These are phyloP conservation scores for Termitomyces sp. DNA, from an alignment of 768 basidiomycete genomes.

Conservation along the genomic window DNA sequence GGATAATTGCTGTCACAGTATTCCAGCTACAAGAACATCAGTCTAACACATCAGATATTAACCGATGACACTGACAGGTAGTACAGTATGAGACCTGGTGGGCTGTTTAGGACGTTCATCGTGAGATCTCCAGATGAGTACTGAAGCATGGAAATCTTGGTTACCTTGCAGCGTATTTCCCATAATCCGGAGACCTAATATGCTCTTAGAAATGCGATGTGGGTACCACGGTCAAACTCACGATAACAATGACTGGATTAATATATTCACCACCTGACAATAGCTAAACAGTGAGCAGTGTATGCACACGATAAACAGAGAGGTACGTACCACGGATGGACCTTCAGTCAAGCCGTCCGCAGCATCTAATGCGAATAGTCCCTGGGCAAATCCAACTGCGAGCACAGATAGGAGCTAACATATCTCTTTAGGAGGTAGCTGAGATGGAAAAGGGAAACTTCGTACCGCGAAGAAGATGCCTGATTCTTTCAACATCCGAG, in stretches of 20 bases:
- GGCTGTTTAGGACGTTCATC: conserved; percentile 25
- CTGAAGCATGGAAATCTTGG: not conserved
- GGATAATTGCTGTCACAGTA: conserved; percentile 73
- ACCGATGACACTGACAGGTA: conserved; percentile 57
- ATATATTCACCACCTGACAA: conserved; percentile 58
- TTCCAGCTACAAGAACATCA: conserved; percentile 58
- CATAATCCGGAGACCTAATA: conserved; percentile 64
- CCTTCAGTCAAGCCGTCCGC: conserved; percentile 76
- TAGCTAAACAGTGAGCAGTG: not conserved
- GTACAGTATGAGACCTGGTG: conserved; percentile 64
- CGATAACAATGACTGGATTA: conserved; percentile 84
- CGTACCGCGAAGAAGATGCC: conserved; percentile 85
- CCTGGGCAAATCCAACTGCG: conserved; percentile 81
- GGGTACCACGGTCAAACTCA: conserved; percentile 27
- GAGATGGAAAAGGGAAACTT: not conserved
- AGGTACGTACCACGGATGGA: conserved; percentile 37
- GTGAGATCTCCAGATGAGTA: not conserved
- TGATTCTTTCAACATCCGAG: conserved; percentile 91
- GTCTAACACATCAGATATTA: not conserved
- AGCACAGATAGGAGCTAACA: conserved; percentile 75
- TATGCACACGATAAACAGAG: not conserved
- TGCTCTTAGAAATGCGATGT: not conserved
- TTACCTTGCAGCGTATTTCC: conserved; percentile 49
- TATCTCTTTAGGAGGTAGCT: not conserved
- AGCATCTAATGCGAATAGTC: conserved; percentile 85